These are phyloP conservation scores for Sequoia sempervirens DNA, from an alignment of 75 land plant genomes.

Conservation along the genomic window DNA sequence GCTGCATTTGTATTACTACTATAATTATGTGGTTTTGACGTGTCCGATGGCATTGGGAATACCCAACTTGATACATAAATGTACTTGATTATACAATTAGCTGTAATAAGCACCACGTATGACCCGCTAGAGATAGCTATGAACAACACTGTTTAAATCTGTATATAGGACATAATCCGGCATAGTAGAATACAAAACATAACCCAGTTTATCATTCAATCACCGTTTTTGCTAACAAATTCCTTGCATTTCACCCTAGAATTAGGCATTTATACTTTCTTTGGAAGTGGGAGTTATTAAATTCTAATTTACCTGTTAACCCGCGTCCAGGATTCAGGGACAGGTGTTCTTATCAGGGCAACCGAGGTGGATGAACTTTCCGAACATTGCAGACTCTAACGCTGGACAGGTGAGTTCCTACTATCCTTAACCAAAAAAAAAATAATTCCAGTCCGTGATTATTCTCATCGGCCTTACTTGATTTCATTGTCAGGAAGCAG, in stretches of 20 bases:
- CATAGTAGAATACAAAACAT: neutral
- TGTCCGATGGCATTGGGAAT: neutral
- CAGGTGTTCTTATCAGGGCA: constrained; percentile 56
- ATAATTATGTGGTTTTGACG: neutral
- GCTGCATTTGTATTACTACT: neutral
- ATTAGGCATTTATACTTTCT: neutral
- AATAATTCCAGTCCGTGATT: neutral
- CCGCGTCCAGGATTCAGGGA: constrained; percentile 47
- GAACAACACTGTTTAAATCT: neutral
- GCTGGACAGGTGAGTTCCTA: constrained; percentile 14
- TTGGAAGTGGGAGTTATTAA: neutral
- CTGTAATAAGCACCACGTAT: neutral
- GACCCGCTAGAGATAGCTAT: neutral
- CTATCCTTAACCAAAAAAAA: too few species aligned
- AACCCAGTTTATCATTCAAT: neutral
- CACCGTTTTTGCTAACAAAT: neutral
- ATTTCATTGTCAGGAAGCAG: constrained; percentile 37
- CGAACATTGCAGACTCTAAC: constrained; percentile 16
- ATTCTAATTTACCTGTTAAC: neutral
- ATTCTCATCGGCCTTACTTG: neutral
- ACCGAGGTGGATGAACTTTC: constrained; percentile 54
- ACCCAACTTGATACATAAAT: neutral
- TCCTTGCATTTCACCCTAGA: neutral
- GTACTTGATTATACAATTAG: neutral
- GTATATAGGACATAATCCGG: neutral